A percentile compares a stretch with the other conserved stretches of the same genome.
These are phyloP conservation scores for Fraxinus sp. DNA, from an alignment of 305 asterid genomes.

Conservation along the genomic window DNA sequence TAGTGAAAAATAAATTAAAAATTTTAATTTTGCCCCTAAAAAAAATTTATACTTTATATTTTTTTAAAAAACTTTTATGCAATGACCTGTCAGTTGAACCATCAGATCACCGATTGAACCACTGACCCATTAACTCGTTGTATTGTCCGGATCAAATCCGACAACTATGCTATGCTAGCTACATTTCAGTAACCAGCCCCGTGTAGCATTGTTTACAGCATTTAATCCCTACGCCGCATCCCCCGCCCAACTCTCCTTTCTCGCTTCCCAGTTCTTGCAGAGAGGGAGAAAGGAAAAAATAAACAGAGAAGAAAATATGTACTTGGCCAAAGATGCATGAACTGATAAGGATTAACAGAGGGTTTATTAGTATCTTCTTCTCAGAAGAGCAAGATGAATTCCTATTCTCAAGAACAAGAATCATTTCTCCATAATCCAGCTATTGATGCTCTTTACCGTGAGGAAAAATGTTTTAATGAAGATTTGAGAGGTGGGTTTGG, in stretches of 20 bases:
- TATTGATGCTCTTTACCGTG: conserved; percentile 69
- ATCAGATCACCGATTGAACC: too few species aligned
- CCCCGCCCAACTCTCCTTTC: not conserved
- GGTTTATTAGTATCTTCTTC: not conserved
- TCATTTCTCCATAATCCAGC: conserved; percentile 46
- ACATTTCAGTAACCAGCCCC: not conserved
- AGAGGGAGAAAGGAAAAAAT: not conserved
- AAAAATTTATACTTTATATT: too few species aligned
- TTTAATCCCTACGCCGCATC: not conserved
- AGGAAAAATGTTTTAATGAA: conserved; percentile 61
- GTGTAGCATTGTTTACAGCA: not conserved
- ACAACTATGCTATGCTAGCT: too few species aligned
- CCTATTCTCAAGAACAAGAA: conserved; percentile 38
- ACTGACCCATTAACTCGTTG: too few species aligned
- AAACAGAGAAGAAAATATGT: not conserved
- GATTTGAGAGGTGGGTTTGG: conserved; percentile 31
- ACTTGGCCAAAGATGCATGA: not conserved
- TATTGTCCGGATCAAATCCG: too few species aligned
- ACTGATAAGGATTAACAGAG: not conserved
- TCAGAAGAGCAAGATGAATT: not conserved
- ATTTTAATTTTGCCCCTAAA: too few species aligned
- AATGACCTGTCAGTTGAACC: too few species aligned
- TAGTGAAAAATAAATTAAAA: too few species aligned
- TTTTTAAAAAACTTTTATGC: too few species aligned
- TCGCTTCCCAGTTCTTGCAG: not conserved